Base-by-base conservation (phyloP, 2,329 filamentous ascomycete species). In the Tolypocladium tropicale region DNA sequence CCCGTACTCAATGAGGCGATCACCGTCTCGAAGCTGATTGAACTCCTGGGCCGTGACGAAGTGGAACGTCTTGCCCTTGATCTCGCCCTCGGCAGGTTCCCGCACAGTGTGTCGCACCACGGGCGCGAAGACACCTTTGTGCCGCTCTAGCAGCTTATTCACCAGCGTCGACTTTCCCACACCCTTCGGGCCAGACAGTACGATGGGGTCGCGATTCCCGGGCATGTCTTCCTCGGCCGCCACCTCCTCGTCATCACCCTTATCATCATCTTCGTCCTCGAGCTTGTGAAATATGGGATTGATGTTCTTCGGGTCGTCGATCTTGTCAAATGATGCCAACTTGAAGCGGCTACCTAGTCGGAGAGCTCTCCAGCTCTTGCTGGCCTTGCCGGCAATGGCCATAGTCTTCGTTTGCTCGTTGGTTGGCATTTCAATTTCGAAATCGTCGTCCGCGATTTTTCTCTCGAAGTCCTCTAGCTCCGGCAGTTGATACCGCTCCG, bases 341-440 rank as follows among this genome's bases (percentile, higher is more conserved):
- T 87, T 88, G 56, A 79, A 84, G 61, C 83, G 84, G 56, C 88
- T 85, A 11, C 90, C 88, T 60, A 95, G 82, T 54, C 94, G 84
- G 60, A 99, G 75, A 6, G 90, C 89, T 62, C 92, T 83, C 94
- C 94, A 99, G 56, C 85, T 88, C 70, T 95, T 93, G 74, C 90
- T 96, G 23, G 86, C 84, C 69, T 95, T 95, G 55, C 85, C 80
- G 60, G 89, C 88, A 9, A 84, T 70, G 23, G 82, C 78, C 14
- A 72, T 71, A 0, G 74, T 73, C 61, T 80, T 82, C 53, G 82
- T 79, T 56, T 80, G 72, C 70, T 81, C 74, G 75, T 79, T 83
- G 55, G 81, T 81, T 11, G 89, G 87, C 79, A 93, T 90, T 23
- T 91, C 89, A 54, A 95, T 83, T 68, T 96, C 90, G 63, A 96